Conservation (phyloP, 2,329 filamentous ascomycete species). For the Penicillium rolfsii region DNA sequence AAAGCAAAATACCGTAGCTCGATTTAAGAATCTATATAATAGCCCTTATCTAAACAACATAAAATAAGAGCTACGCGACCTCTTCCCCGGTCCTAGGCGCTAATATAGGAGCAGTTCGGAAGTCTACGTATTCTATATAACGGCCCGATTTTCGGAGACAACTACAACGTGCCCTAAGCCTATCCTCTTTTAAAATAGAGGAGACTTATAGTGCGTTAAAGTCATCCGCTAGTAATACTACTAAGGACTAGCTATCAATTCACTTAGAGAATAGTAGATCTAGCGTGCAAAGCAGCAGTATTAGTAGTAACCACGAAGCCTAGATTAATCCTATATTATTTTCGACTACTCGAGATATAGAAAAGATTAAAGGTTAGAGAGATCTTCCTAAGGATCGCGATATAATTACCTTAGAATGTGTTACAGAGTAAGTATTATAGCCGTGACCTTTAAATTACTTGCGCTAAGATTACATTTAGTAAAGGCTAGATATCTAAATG, state of each 20-base stretch:
- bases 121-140: not conserved
- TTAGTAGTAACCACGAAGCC: not conserved
- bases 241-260: slow-evolving; percentile 3
- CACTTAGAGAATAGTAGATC: slow-evolving; percentile 1
- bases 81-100: slow-evolving; percentile 1
- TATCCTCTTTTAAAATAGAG: slow-evolving; percentile 1
- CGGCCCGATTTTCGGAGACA: slow-evolving; percentile 5
- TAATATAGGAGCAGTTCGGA: slow-evolving; percentile 1
- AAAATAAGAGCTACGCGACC: not conserved
- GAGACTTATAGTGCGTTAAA: not conserved
- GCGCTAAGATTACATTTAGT: not conserved
- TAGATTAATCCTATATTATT: not conserved
- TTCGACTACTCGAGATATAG: slow-evolving; percentile 1
- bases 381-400: slow-evolving; percentile 1
- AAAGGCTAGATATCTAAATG: slow-evolving; percentile 1
- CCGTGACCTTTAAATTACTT: slow-evolving; percentile 1
- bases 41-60: not conserved
- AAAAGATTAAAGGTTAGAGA: slow-evolving; percentile 1
- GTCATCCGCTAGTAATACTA: slow-evolving; percentile 1
- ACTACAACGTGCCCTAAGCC: slow-evolving; percentile 2
- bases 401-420: not conserved
- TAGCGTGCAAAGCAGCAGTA: slow-evolving; percentile 1
- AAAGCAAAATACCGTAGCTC: slow-evolving; percentile 1
- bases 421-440: not conserved
- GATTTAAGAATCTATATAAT: slow-evolving; percentile 1